These are phyloP conservation scores for Yarrowia keelungensis DNA, from an alignment of 805 yeast genomes.

Conservation along the genomic window DNA sequence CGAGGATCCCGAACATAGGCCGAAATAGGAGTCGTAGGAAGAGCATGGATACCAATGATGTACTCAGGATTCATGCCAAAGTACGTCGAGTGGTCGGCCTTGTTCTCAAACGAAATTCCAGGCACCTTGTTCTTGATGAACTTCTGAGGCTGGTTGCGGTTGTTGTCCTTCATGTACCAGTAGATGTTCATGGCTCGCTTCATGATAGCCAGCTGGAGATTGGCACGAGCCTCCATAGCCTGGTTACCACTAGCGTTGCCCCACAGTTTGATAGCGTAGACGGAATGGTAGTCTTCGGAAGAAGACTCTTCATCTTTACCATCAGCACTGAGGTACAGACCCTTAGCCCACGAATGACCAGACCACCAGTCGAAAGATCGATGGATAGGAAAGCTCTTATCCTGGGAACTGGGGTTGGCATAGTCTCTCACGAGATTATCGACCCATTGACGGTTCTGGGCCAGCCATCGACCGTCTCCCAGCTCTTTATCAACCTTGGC, in stretches of 20 bases:
- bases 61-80: slow-evolving; percentile 68
- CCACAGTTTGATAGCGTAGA: slow-evolving; percentile 75
- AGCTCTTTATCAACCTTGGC: slow-evolving; percentile 64
- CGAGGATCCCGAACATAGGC: slow-evolving; percentile 60
- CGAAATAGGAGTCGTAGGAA: slow-evolving; percentile 71
- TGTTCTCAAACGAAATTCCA: slow-evolving; percentile 75
- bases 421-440: slow-evolving; percentile 69
- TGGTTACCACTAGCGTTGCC: slow-evolving; percentile 62
- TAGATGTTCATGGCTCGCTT: slow-evolving; percentile 62
- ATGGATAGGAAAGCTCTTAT: slow-evolving; percentile 65
- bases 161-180: slow-evolving; percentile 58
- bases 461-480: slow-evolving; percentile 61
- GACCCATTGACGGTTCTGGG: slow-evolving; percentile 60
- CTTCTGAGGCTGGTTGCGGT: slow-evolving; percentile 59
- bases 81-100: slow-evolving; percentile 73
- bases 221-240: slow-evolving; percentile 61
- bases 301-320: slow-evolving; percentile 76
- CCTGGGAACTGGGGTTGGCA: slow-evolving; percentile 64
- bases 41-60: slow-evolving; percentile 81
- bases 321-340: slow-evolving; percentile 65
- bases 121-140: slow-evolving; percentile 65
- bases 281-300: slow-evolving; percentile 73
- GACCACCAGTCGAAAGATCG: slow-evolving; percentile 73
- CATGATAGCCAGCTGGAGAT: slow-evolving; percentile 65
- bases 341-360: slow-evolving; percentile 81